These are phyloP conservation scores for Saccharomycopsis sp. DNA, from an alignment of 805 yeast species.

Conservation along the genomic window DNA sequence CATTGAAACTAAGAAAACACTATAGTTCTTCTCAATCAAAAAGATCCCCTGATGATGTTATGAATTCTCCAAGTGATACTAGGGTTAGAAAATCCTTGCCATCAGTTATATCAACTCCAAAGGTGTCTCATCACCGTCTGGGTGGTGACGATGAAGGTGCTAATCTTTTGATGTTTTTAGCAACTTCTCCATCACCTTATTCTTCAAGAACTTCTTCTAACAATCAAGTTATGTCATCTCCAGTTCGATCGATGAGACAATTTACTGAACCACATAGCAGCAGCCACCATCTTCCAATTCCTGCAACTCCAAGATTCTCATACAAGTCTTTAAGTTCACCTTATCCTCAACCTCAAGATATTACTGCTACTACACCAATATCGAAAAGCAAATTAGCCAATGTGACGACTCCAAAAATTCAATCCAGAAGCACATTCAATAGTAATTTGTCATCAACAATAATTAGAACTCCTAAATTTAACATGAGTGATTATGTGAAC, in stretches of 20 bases:
- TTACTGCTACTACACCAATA: constrained; percentile 1
- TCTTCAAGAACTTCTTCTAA: constrained; percentile 6
- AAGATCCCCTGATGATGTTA: constrained; percentile 1
- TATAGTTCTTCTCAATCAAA: too few relatives aligned
- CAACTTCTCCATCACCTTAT: constrained; percentile 70
- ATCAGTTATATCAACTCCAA: constrained; percentile 7
- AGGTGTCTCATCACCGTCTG: background rate
- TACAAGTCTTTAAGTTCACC: constrained; percentile 18
- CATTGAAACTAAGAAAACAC: too few relatives aligned
- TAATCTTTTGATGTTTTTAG: constrained; percentile 69
- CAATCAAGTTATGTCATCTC: constrained; percentile 16
- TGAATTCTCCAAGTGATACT: background rate
- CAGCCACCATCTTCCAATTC: constrained; percentile 1
- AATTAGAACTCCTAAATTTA: constrained; percentile 56
- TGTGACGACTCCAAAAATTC: constrained; percentile 27
- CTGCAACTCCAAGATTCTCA: constrained; percentile 14
- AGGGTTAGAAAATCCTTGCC: background rate
- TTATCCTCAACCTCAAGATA: constrained; percentile 3
- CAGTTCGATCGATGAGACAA: constrained; percentile 11
- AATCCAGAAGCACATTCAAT: constrained; percentile 19
- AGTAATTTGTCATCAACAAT: constrained; percentile 12
- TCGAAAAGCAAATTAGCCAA: constrained; percentile 12
- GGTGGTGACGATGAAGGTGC: constrained; percentile 59
- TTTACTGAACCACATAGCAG: constrained; percentile 9
- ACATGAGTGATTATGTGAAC: constrained; percentile 77